Evolutionary conservation across 2,329 filamentous ascomycete genomes (phyloP).

Genomic region (Talaromyces amestolkiae): DNA sequence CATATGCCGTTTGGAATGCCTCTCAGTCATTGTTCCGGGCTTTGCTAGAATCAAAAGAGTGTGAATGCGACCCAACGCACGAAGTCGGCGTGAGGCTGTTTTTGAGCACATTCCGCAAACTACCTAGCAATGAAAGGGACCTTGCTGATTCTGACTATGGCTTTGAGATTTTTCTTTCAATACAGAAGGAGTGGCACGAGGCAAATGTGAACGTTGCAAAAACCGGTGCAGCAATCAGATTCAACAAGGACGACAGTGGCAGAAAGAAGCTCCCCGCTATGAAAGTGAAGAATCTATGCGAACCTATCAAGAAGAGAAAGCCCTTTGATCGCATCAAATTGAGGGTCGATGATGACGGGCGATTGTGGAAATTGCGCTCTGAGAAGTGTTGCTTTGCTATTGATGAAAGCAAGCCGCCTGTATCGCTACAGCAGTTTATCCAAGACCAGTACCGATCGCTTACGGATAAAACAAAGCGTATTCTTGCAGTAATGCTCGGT

Average conservation of each 20-base stretch:
- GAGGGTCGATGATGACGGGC: slow-evolving; percentile 5
- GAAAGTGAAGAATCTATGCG: slow-evolving; percentile 9
- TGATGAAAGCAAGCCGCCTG: slow-evolving; percentile 4
- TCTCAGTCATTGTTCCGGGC: neutral
- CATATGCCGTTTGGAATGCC: neutral
- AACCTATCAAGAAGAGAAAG: slow-evolving; percentile 12
- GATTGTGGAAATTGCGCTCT: slow-evolving; percentile 15
- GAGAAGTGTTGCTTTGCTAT: slow-evolving; percentile 10
- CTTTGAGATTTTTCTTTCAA: neutral
- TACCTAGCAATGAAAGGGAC: neutral
- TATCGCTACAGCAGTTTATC: slow-evolving; percentile 15
- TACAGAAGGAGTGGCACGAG: neutral
- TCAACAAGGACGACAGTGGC: neutral
- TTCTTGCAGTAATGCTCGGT: slow-evolving; percentile 11
- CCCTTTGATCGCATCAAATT: slow-evolving; percentile 9
- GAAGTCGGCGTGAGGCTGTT: neutral
- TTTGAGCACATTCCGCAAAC: neutral
- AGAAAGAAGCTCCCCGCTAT: neutral
- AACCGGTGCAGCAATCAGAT: neutral
- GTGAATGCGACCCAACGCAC: neutral
- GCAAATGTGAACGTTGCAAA: slow-evolving; percentile 1
- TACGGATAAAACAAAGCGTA: slow-evolving; percentile 15
- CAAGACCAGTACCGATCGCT: neutral
- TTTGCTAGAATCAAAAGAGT: neutral
- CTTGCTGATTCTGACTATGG: neutral